Conservation (phyloP, 768 basidiomycete species). For the Russula compacta region DNA sequence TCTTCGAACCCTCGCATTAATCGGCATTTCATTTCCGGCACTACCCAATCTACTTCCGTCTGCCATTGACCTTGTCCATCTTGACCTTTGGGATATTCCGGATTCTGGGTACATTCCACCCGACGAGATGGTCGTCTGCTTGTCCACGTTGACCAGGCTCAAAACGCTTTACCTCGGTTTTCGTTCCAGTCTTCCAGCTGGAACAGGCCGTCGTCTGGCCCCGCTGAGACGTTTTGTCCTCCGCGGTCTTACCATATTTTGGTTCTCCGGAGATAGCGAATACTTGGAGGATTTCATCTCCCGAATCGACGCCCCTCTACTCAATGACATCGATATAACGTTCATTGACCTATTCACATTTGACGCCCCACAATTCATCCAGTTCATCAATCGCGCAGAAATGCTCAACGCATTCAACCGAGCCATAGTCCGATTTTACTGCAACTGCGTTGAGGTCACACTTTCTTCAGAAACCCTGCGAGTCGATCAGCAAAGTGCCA, state of each 20-base stretch:
- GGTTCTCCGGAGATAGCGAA: background rate
- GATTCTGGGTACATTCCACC: too few species aligned
- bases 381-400: background rate
- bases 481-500: too few species aligned
- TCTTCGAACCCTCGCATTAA: too few species aligned
- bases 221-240: background rate
- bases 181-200: background rate
- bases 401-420: background rate
- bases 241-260: background rate
- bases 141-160: background rate
- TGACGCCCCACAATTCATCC: background rate
- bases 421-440: too few species aligned
- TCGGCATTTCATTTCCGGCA: too few species aligned
- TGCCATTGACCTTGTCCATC: too few species aligned
- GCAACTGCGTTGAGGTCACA: too few species aligned
- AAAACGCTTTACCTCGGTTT: background rate
- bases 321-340: background rate
- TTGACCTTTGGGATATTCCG: too few species aligned
- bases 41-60: too few species aligned
- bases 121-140: too few species aligned
- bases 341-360: background rate
- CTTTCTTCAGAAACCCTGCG: too few species aligned
- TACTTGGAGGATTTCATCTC: background rate
- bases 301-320: background rate
- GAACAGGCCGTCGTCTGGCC: background rate